Evolutionary conservation across 371 early-diverging fungal species (phyloP), one percentile per base, ranked within the genome.

Genomic region (Parasitella parasitica): DNA sequence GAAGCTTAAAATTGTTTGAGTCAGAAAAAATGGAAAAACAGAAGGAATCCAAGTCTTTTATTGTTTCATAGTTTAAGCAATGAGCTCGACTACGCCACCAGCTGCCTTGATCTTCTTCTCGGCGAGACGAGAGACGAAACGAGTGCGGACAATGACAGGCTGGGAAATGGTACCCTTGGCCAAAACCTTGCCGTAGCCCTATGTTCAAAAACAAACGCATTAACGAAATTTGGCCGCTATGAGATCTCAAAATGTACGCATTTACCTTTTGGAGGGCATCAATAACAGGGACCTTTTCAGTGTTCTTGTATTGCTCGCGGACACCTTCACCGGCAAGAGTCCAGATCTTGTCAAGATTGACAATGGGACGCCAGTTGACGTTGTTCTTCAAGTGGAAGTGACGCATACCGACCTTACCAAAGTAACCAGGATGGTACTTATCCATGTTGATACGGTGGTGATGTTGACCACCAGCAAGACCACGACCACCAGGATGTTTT

Each of bases 351-450:
- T 97, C 94, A 57, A 95, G 80, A 88, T 97, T 96, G 86, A 98
- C 84, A 75, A 86, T 81, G 61, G 94, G 94, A 73, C 91, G 79
- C 90, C 91, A 91, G 86, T 85, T 82, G 75, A 89, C 75, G 88
- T 98, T 95, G 75, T 89, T 85, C 87, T 96, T 97, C 88, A 89
- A 85, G 92, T 98, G 98, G 93, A 95, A 98, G 83, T 94, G 88
- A 68, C 98, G 95, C 98, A 97, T 97, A 93, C 99, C 99, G 84
- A 98, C 97, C 89, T 99, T 99, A 86, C 99, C 99, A 81, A 98
- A 99, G 95, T 97, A 98, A 84, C 99, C 99, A 72, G 99, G 99
- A 88, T 99, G 99, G 94, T 95, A 99, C 91, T 94, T 98, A 86
- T 98, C 97, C 93, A 99, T 96, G 89, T 97, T 96, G 86, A 96